Conservation (phyloP, 139 green algal species). For the Chlorella sp. region DNA sequence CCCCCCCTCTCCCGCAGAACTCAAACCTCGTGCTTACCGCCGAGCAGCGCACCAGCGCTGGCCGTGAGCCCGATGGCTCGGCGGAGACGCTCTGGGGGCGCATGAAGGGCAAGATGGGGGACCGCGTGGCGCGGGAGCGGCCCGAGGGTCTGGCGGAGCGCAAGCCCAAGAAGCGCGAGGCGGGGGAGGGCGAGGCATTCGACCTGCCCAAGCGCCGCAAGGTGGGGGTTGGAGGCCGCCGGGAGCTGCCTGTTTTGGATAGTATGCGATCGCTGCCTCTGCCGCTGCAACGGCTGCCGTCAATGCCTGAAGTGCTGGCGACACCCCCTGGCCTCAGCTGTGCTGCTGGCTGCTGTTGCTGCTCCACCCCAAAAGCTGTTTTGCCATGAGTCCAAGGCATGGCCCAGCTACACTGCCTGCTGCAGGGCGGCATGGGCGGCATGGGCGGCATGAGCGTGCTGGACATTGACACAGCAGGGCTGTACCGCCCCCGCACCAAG, state of each 20-base stretch:
- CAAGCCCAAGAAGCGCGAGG: slow-evolving; percentile 69
- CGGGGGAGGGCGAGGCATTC: slow-evolving; percentile 24
- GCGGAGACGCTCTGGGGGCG: slow-evolving; percentile 87
- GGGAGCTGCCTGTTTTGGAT: too few relatives aligned
- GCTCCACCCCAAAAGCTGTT: too few relatives aligned
- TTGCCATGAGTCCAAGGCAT: too few relatives aligned
- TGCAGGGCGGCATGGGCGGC: slow-evolving; percentile 10
- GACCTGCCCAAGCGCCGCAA: slow-evolving; percentile 57
- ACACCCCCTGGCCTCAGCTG: too few relatives aligned
- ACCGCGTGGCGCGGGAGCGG: slow-evolving; percentile 73
- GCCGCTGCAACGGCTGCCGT: too few relatives aligned
- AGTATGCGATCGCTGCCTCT: too few relatives aligned
- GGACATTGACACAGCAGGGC: slow-evolving; percentile 79
- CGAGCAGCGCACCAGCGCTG: slow-evolving; percentile 83
- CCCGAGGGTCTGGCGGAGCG: slow-evolving; percentile 76
- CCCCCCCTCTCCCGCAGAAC: slow-evolving; percentile 77
- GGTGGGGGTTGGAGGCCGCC: not conserved
- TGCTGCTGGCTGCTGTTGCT: too few relatives aligned
- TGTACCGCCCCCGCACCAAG: slow-evolving; percentile 81
- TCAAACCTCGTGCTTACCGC: slow-evolving; percentile 96
- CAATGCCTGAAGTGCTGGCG: too few relatives aligned
- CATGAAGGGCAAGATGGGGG: slow-evolving; percentile 92
- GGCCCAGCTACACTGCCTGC: too few relatives aligned
- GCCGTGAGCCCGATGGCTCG: slow-evolving; percentile 90
- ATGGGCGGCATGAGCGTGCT: slow-evolving; percentile 78